Base-by-base conservation (phyloP, 352 stramenopile genomes). In the Pythium monospermum region DNA sequence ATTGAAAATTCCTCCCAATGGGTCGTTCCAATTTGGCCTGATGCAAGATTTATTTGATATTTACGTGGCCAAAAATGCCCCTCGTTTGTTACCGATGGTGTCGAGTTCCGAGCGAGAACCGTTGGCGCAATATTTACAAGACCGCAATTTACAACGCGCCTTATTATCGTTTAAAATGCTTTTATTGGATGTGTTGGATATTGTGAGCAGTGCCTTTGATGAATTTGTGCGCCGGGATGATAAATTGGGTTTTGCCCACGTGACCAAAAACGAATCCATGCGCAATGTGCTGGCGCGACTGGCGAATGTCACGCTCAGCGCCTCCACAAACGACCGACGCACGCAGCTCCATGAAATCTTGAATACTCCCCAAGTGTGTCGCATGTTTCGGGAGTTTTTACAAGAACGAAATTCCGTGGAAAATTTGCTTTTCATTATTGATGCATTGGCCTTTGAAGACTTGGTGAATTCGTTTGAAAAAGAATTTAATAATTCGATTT, bases 381-480 rank as follows among this genome's bases (percentile, higher is more conserved):
- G 66, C 10, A 74, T 83, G 60, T 83, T 84, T 30, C 65, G 75
- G 21, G 72, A 76, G 59, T 86, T 79, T 39, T 49, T 86, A 0
- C 61, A 75, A 51, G 66, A 68, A 1, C 63, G 66, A 22, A 84
- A 76, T 56, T 86, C 72, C 0, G 70, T 79, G 5, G 75, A 84
- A 53, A 79, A 74, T 39, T 51, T 86, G 10, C 61, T 88, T 1
- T 88, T 88, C 47, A 71, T 83, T 32, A 73, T 86, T 19, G 77
- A 88, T 30, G 74, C 76, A 0, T 53, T 88, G 25, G 73, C 62
- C 12, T 88, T 83, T 53, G 73, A 85, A 47, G 77, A 88, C 30
- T 64, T 84, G 6, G 72, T 77, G 4, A 74, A 85, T 28, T 73
- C 68, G n/a, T 78, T 86, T 3, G 64, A 80, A 21, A 53, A 45